A percentile compares a stretch with the other conserved stretches of the same genome.
These are phyloP conservation scores for Gaertneriomyces semiglobifer DNA, from an alignment of 192 early-diverging fungal species.

Conservation along the genomic window DNA sequence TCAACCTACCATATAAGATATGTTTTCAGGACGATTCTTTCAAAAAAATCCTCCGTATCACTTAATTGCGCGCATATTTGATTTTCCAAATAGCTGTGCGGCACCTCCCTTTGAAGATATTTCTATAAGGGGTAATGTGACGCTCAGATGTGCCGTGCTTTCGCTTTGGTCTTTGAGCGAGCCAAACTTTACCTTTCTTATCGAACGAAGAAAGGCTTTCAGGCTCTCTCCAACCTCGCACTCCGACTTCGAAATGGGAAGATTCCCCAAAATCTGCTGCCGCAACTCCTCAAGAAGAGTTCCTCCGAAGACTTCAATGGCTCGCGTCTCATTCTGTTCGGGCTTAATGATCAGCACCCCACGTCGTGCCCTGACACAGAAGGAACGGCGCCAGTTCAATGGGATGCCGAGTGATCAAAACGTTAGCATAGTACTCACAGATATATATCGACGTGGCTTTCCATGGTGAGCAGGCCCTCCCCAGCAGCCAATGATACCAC, in stretches of 20 bases:
- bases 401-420: slow-evolving; percentile 6
- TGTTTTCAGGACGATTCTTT: neutral
- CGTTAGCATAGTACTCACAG: slow-evolving; percentile 4
- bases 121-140: no score
- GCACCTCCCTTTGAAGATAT: no score
- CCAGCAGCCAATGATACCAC: slow-evolving; percentile 4
- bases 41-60: neutral
- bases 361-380: slow-evolving; percentile 4
- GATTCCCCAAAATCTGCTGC: slow-evolving; percentile 4
- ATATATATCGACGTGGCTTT: slow-evolving; percentile 6
- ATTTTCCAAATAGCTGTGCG: no score
- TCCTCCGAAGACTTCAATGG: slow-evolving; percentile 4
- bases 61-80: neutral
- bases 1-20: slow-evolving; percentile 3
- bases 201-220: no score
- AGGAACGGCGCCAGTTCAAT: slow-evolving; percentile 1
- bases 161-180: no score
- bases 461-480: neutral
- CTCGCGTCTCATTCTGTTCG: slow-evolving; percentile 1
- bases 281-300: slow-evolving; percentile 6
- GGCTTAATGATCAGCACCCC: slow-evolving; percentile 3
- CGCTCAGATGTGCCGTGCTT: no score
- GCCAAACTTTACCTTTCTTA: no score
- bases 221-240: no score
- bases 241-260: no score